phyloP scores from a whole-genome alignment of 78 protist genomes.

The Monocercomonoides exilis region DNA sequence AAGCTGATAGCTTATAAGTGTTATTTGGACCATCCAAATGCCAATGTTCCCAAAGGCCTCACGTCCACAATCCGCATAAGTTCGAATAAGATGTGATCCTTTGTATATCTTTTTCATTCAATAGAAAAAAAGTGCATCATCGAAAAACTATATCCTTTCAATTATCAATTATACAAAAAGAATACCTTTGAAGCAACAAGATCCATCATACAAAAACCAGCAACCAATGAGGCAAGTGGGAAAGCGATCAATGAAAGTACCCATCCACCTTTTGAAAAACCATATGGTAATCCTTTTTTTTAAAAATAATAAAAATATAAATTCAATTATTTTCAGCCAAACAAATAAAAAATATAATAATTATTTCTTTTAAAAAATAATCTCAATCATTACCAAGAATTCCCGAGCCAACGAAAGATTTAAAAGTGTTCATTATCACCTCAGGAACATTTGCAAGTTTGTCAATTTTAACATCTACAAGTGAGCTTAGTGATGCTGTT shows the following conservation, averaged over 20 bases:
- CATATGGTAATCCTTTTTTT: not conserved
- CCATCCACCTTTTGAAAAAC: not conserved
- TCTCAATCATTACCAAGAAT: no score
- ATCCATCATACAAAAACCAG: not conserved
- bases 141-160: not conserved
- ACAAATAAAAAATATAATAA: not conserved
- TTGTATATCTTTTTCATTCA: no score
- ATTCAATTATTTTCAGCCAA: not conserved
- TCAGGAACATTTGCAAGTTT: no score
- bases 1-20: not conserved
- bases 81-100: no score
- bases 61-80: not conserved
- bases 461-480: no score
- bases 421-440: not conserved
- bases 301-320: no score
- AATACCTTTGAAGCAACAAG: not conserved
- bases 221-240: not conserved
- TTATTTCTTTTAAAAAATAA: no score
- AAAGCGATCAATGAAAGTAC: not conserved
- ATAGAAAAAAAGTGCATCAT: not conserved
- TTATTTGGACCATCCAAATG: not conserved
- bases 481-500: no score
- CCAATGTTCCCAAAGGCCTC: not conserved
- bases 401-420: not conserved
- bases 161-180: not conserved